Base-by-base conservation (phyloP, 352 stramenopile species). In the Paralagenidium karlingii region DNA sequence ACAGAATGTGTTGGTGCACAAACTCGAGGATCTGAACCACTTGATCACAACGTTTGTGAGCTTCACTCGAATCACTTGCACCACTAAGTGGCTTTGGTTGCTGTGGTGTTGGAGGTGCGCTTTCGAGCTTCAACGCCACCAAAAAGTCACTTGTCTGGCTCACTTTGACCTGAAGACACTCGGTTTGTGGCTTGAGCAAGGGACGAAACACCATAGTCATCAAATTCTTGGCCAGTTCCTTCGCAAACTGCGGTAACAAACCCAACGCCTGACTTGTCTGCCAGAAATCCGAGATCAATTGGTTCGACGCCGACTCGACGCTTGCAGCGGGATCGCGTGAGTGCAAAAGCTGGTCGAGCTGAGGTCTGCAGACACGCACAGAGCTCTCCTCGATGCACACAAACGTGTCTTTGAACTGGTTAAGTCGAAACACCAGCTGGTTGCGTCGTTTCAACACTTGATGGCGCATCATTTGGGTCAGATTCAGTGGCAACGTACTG, bases 371-470 rank as follows among this genome's bases (percentile, higher is more conserved):
- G 16, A 36, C 8, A 22, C 7, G 8, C 30, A 36, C 30, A 36
- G 7, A 36, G 30, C 22, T 36, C 30, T 36, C n/a, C n/a, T n/a
- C n/a, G n/a, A n/a, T 73, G 57, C 59, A 68, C 4, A 57, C 33
- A 0, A 68, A 39, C 29, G 63, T 55, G 12, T 45, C 34, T 37
- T 76, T 63, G 19, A 68, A 71, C 43, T 54, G 60, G 21, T 63
- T 65, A 3, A 86, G 44, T 26, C 68, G 47, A 30, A 49, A 59
- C 22, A 75, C 24, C 18, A 86, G 42, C 18, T 58, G 51, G 29
- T 68, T 79, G 40, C 68, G 74, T 51, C 75, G 69, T 48, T 58
- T 64, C 16, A 66, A 33, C 9, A 81, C 24, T 38, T 83, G 61
- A 31, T 76, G 26, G 8, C 61, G 53, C 4, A 82, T 43, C 10